A percentile compares a stretch with the other conserved stretches of the same genome.
Evolutionary conservation across 805 yeast genomes (phyloP).

Genomic region (Zygosaccharomyces gambellarensis): DNA sequence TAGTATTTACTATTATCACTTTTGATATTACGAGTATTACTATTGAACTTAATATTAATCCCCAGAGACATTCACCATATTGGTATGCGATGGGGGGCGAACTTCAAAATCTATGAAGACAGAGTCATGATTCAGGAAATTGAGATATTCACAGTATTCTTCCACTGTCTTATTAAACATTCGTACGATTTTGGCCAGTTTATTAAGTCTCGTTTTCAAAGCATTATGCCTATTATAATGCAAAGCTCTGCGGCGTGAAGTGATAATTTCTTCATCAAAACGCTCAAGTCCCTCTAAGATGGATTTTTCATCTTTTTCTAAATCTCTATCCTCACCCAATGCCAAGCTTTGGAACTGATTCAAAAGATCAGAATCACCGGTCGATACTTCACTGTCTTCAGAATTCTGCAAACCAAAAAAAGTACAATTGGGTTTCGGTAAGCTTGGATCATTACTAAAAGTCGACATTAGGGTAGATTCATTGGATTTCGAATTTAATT

Average conservation of each 20-base stretch:
- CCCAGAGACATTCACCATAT: neutral
- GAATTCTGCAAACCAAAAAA: slow-evolving; percentile 6
- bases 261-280: neutral
- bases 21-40: too few relatives aligned
- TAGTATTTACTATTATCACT: neutral
- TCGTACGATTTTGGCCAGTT: slow-evolving; percentile 17
- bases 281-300: neutral
- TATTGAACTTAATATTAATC: neutral
- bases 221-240: slow-evolving; percentile 7
- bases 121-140: slow-evolving; percentile 17
- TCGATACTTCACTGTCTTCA: neutral
- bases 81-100: slow-evolving; percentile 9
- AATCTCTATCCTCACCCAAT: slow-evolving; percentile 2
- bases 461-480: slow-evolving; percentile 7
- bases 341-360: slow-evolving; percentile 3
- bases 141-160: slow-evolving; percentile 25
- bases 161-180: slow-evolving; percentile 26
- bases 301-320: neutral
- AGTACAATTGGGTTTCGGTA: slow-evolving; percentile 10
- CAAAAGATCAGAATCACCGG: slow-evolving; percentile 3
- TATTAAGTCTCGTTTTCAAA: slow-evolving; percentile 16
- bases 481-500: neutral
- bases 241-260: neutral
- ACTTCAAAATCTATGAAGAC: slow-evolving; percentile 26
- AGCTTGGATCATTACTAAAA: neutral